Percentiles rank a stretch among this genome's conserved stretches.
Evolutionary conservation across 441 rosid species (phyloP).

Genomic region (Populus trichocarpa): DNA sequence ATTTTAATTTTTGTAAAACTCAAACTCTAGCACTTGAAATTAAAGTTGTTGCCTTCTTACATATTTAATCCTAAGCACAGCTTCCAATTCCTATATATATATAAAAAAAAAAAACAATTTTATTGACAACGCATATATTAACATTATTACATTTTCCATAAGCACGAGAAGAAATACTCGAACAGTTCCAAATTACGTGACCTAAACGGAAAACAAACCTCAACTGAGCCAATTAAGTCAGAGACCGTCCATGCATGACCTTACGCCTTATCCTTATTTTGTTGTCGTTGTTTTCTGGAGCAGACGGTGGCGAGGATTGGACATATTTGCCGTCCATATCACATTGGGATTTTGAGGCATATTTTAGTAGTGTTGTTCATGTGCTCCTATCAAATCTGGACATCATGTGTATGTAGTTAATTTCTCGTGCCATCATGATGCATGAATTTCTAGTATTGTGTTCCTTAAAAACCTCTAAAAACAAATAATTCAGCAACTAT

Average conservation of each 20-base stretch:
- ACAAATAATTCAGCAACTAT: neutral
- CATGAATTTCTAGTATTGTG: too few species aligned
- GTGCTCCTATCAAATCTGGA: too few species aligned
- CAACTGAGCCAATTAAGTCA: neutral
- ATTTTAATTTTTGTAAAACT: too few species aligned
- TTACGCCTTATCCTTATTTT: neutral
- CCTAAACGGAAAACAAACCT: neutral
- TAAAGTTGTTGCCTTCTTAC: too few species aligned
- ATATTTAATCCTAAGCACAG: neutral
- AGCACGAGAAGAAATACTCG: too few species aligned
- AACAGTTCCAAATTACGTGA: neutral
- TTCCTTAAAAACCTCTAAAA: too few species aligned
- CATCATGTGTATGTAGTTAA: too few species aligned
- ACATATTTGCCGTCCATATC: slow-evolving; percentile 1
- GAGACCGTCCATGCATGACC: neutral
- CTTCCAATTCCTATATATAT: too few species aligned
- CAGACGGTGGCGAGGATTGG: neutral
- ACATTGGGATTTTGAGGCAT: neutral
- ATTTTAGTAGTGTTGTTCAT: neutral
- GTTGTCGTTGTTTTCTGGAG: neutral
- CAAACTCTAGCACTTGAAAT: too few species aligned
- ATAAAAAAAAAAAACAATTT: neutral
- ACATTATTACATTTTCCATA: too few species aligned
- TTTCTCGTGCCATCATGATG: too few species aligned
- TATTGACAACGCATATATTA: too few species aligned